These are phyloP conservation scores for Mycena amicta DNA, from an alignment of 768 basidiomycete genomes.

Conservation along the genomic window DNA sequence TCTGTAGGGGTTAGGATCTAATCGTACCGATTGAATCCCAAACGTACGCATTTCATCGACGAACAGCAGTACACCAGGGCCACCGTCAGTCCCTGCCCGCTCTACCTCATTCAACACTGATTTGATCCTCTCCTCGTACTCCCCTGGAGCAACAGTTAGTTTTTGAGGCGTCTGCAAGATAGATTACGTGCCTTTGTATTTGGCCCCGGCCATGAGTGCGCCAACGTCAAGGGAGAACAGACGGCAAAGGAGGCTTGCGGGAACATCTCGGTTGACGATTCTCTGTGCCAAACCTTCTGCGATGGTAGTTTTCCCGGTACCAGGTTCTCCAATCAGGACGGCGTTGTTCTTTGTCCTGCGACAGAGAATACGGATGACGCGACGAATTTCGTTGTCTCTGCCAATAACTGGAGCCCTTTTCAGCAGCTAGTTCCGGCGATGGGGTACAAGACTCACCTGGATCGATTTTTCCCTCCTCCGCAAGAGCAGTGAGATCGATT, in stretches of 20 bases:
- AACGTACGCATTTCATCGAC: constrained; percentile 76
- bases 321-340: constrained; percentile 93
- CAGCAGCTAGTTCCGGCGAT: too few relatives aligned
- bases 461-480: constrained; percentile 93
- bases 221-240: constrained; percentile 93
- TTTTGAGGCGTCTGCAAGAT: background rate
- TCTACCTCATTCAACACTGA: constrained; percentile 91
- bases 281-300: constrained; percentile 95
- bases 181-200: constrained; percentile 68
- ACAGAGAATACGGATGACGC: constrained; percentile 82
- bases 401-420: constrained; percentile 89
- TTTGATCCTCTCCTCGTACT: constrained; percentile 97
- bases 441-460: constrained; percentile 39
- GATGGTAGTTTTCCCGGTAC: constrained; percentile 95
- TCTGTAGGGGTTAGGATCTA: too few relatives aligned
- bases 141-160: constrained; percentile 34
- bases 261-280: constrained; percentile 92
- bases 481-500: constrained; percentile 81
- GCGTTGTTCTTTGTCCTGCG: constrained; percentile 93
- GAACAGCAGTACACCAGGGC: constrained; percentile 86
- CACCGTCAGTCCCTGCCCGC: constrained; percentile 76
- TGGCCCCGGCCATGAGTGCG: constrained; percentile 90
- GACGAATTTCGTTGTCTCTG: constrained; percentile 88
- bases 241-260: constrained; percentile 68
- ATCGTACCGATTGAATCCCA: too few relatives aligned